A percentile compares a stretch with the other conserved stretches of the same genome.
Evolutionary conservation across 805 yeast genomes (phyloP).

Genomic region (Kluyveromyces starmeri): DNA sequence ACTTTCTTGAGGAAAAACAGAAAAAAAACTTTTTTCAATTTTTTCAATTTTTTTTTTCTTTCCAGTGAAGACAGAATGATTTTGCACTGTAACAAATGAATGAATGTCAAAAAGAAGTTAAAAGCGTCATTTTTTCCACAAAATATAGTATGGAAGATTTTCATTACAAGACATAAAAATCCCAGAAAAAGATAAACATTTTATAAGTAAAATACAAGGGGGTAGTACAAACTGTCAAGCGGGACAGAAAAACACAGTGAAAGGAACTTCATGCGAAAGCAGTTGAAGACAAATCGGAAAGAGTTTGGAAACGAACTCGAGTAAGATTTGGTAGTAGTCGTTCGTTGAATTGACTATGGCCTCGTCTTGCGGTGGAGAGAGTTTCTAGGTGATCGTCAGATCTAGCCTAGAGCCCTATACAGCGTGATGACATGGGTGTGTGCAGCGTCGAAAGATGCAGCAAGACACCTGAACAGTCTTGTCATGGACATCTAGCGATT

Average conservation of each 20-base stretch:
- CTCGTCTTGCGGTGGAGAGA: slow-evolving; percentile 28
- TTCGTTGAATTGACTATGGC: slow-evolving; percentile 21
- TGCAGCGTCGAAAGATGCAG: slow-evolving; percentile 5
- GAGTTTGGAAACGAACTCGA: slow-evolving; percentile 23
- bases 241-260: slow-evolving; percentile 4
- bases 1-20: no score
- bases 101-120: not conserved
- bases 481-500: slow-evolving; percentile 27
- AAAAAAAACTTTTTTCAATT: no score
- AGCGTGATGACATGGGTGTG: slow-evolving; percentile 25
- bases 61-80: no score
- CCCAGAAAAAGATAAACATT: slow-evolving; percentile 1
- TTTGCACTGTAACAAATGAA: no score
- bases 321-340: slow-evolving; percentile 13
- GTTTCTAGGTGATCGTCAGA: slow-evolving; percentile 28
- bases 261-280: slow-evolving; percentile 26
- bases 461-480: slow-evolving; percentile 26
- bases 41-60: no score
- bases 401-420: slow-evolving; percentile 23
- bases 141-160: not conserved
- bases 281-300: slow-evolving; percentile 23
- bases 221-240: not conserved
- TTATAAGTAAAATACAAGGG: slow-evolving; percentile 3
- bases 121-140: not conserved
- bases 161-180: not conserved